A percentile compares a stretch with the other conserved stretches of the same genome.
Conservation (phyloP, 2,329 filamentous ascomycete species). For the Fusarium pseudonygamai region DNA sequence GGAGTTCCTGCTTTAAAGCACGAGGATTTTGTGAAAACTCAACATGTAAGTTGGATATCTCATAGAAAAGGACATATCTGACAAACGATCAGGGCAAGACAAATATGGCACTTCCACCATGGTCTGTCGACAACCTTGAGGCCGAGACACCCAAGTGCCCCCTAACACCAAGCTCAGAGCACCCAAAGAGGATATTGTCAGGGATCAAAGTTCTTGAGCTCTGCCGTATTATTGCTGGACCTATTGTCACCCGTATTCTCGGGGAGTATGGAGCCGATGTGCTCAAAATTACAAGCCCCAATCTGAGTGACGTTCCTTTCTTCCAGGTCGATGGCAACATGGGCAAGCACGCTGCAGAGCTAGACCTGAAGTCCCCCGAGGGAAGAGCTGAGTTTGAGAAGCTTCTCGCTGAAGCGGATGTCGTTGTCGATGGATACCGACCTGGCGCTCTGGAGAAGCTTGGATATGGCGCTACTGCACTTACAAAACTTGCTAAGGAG, state of each 20-base stretch:
- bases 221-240: slow-evolving; percentile 79
- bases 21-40: slow-evolving; percentile 66
- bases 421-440: slow-evolving; percentile 74
- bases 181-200: slow-evolving; percentile 51
- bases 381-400: slow-evolving; percentile 66
- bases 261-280: slow-evolving; percentile 81
- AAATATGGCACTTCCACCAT: slow-evolving; percentile 54
- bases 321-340: slow-evolving; percentile 79
- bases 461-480: slow-evolving; percentile 67
- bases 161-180: slow-evolving; percentile 42
- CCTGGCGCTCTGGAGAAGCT: slow-evolving; percentile 71
- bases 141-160: slow-evolving; percentile 57
- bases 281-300: slow-evolving; percentile 74
- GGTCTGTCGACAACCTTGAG: slow-evolving; percentile 62
- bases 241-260: slow-evolving; percentile 75
- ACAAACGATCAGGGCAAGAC: slow-evolving; percentile 54
- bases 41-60: slow-evolving; percentile 45
- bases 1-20: slow-evolving; percentile 68
- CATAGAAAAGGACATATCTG: background rate
- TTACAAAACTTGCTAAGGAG: slow-evolving; percentile 61
- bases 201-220: slow-evolving; percentile 80
- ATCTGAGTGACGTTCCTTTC: slow-evolving; percentile 75
- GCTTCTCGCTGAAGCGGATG: slow-evolving; percentile 69
- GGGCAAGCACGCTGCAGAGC: slow-evolving; percentile 72
- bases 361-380: slow-evolving; percentile 67